These are phyloP conservation scores for Hemileccinum rubropunctum DNA, from an alignment of 768 basidiomycete species.

Conservation along the genomic window DNA sequence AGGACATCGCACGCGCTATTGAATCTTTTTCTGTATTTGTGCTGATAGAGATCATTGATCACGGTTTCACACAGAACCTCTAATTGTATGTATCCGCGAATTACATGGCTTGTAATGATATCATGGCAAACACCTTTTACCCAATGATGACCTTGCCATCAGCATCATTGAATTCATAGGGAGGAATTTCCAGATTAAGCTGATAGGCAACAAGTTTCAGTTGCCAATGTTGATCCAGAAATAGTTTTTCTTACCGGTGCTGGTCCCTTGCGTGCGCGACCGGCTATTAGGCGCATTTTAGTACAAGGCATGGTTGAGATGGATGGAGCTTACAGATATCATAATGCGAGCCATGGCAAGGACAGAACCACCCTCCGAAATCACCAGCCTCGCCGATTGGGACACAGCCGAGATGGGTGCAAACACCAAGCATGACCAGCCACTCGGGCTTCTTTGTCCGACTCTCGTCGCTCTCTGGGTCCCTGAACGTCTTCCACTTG, in stretches of 20 bases:
- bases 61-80: constrained; percentile 13
- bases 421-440: constrained; percentile 89
- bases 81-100: constrained; percentile 22
- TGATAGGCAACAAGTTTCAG: constrained; percentile 29
- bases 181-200: constrained; percentile 94
- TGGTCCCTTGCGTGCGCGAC: constrained; percentile 93
- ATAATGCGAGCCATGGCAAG: constrained; percentile 98
- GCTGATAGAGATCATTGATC: neutral
- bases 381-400: constrained; percentile 98
- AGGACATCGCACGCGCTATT: no score
- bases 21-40: neutral
- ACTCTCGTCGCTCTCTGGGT: constrained; percentile 87
- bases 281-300: constrained; percentile 50
- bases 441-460: constrained; percentile 95
- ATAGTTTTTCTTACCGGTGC: constrained; percentile 68
- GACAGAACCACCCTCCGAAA: constrained; percentile 99
- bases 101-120: constrained; percentile 19
- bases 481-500: constrained; percentile 86
- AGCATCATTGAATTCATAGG: constrained; percentile 82
- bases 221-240: neutral
- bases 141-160: constrained; percentile 88
- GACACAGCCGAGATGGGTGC: constrained; percentile 98
- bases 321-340: constrained; percentile 73
- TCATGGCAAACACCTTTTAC: constrained; percentile 34
- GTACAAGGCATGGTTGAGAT: neutral